These are phyloP conservation scores for Cercospora citrullina DNA, from an alignment of 2,329 filamentous ascomycete species.

Conservation along the genomic window DNA sequence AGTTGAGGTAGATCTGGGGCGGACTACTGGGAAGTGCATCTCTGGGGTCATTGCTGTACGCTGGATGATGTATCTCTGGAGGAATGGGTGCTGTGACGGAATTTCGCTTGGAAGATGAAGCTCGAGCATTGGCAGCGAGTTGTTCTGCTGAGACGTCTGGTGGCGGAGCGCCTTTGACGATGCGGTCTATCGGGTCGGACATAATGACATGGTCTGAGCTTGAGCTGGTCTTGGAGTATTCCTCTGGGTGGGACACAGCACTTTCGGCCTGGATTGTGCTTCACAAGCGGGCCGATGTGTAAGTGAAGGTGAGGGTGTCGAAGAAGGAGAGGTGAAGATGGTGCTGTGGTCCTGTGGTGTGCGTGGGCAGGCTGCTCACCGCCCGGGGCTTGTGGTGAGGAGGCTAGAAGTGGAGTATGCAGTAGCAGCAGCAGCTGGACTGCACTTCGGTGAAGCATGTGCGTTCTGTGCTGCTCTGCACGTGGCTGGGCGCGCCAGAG, in stretches of 20 bases:
- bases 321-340: not conserved
- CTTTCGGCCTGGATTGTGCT: not conserved
- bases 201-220: conserved; percentile 18
- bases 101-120: conserved; percentile 41
- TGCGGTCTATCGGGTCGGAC: conserved; percentile 64
- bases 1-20: conserved; percentile 96
- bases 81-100: conserved; percentile 44
- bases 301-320: not conserved
- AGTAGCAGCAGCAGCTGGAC: not conserved
- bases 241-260: not conserved
- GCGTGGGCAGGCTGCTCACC: not conserved
- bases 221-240: not conserved
- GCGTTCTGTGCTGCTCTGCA: not conserved
- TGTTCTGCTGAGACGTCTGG: conserved; percentile 55
- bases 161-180: conserved; percentile 85
- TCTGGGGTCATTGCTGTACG: conserved; percentile 64
- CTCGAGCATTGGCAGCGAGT: conserved; percentile 42
- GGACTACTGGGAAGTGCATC: conserved; percentile 83
- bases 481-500: not conserved
- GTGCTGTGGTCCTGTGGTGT: not conserved
- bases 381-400: not conserved
- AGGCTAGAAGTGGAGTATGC: not conserved
- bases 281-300: not conserved
- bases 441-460: not conserved
- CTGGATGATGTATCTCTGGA: conserved; percentile 31